Percentiles rank a stretch among this genome's conserved stretches.
These are phyloP conservation scores for Bipolaris oryzae DNA, from an alignment of 2,329 filamentous ascomycete species.

Conservation along the genomic window DNA sequence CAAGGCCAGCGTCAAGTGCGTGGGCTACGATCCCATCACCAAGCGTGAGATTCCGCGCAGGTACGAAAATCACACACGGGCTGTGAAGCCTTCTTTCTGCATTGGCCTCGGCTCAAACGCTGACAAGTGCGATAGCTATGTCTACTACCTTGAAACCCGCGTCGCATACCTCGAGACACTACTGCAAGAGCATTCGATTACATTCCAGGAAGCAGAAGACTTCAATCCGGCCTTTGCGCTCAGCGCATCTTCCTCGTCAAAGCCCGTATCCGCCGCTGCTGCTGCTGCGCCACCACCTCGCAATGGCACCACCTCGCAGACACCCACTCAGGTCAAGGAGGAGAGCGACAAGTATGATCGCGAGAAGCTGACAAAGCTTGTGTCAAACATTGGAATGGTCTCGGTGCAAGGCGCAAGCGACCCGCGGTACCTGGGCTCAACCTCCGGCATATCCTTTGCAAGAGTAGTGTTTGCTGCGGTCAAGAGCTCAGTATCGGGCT, in stretches of 20 bases:
- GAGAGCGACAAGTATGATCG: slow-evolving; percentile 61
- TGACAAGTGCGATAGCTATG: slow-evolving; percentile 66
- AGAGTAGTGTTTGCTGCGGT: slow-evolving; percentile 93
- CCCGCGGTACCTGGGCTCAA: slow-evolving; percentile 80
- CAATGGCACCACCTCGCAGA: slow-evolving; percentile 28
- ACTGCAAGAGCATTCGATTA: slow-evolving; percentile 70
- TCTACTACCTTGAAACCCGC: slow-evolving; percentile 90
- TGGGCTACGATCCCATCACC: slow-evolving; percentile 95
- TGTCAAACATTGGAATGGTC: slow-evolving; percentile 74
- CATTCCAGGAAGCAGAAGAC: slow-evolving; percentile 71
- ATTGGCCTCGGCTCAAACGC: slow-evolving; percentile 6
- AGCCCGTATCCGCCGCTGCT: slow-evolving; percentile 9
- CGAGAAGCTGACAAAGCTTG: slow-evolving; percentile 68
- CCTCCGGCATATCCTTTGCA: slow-evolving; percentile 92
- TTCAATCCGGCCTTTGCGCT: slow-evolving; percentile 58
- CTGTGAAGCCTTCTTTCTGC: neutral
- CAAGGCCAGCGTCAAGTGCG: slow-evolving; percentile 88
- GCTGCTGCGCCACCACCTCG: slow-evolving; percentile 23
- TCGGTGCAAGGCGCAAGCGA: slow-evolving; percentile 80
- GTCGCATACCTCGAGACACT: slow-evolving; percentile 82
- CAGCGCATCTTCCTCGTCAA: slow-evolving; percentile 35
- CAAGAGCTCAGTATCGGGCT: slow-evolving; percentile 69
- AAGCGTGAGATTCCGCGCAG: slow-evolving; percentile 92
- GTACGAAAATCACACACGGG: slow-evolving; percentile 22
- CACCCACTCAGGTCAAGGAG: slow-evolving; percentile 26